Percentiles rank a stretch among this genome's conserved stretches.
Conservation (phyloP, 2,329 filamentous ascomycete genomes). For the Fusarium sp. region DNA sequence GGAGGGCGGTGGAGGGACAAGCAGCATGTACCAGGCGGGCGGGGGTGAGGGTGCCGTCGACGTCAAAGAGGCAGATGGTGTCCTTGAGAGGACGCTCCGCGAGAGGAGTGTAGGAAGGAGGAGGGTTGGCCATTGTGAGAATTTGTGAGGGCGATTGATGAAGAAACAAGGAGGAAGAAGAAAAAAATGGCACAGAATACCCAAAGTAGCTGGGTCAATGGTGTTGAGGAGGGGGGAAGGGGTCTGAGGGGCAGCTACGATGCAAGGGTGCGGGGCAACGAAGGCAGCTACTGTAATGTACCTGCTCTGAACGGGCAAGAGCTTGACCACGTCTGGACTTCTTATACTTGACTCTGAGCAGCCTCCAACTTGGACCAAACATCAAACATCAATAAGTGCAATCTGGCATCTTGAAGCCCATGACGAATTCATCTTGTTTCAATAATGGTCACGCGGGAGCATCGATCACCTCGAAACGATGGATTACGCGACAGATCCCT, state of each 20-base stretch:
- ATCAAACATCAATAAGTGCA: neutral
- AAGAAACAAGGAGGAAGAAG: conserved; percentile 2
- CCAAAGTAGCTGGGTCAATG: conserved; percentile 20
- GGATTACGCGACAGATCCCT: neutral
- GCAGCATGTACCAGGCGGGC: conserved; percentile 74
- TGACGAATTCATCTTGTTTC: conserved; percentile 1
- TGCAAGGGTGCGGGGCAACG: conserved; percentile 29
- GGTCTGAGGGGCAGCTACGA: conserved; percentile 24
- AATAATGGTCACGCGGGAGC: neutral
- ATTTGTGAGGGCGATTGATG: neutral
- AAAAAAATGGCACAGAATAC: conserved; percentile 9
- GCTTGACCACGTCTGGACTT: neutral
- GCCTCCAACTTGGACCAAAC: neutral
- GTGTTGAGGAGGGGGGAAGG: conserved; percentile 33
- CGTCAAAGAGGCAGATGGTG: conserved; percentile 96
- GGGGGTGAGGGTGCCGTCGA: conserved; percentile 90
- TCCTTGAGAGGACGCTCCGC: conserved; percentile 88
- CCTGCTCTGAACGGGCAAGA: neutral
- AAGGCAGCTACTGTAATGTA: neutral
- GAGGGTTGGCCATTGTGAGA: conserved; percentile 55
- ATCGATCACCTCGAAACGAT: neutral
- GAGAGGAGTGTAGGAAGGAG: conserved; percentile 75
- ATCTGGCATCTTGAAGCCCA: neutral
- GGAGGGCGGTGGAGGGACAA: neutral
- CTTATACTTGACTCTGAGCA: neutral